Evolutionary conservation across 2,329 filamentous ascomycete genomes (phyloP), one percentile per base, ranked within the genome.

Genomic region (Sphaerostilbella broomeana): DNA sequence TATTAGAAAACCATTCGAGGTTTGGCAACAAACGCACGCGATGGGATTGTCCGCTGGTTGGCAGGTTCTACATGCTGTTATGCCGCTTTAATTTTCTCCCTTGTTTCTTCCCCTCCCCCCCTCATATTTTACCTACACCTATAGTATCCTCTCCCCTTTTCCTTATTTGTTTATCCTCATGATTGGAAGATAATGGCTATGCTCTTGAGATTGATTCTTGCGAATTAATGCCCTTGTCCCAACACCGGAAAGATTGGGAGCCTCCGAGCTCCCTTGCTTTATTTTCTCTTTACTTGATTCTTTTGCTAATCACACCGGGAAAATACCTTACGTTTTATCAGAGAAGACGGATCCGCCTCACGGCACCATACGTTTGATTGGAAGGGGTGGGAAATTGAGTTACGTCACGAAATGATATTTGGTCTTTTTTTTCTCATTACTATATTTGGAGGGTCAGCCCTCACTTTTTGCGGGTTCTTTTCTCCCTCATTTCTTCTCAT

Each of bases 261-360:
- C 36, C 17, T 15, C 13, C 19, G 12, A 21, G 26, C 15, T 40
- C 16, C 21, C 24, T 31, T 16, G 20, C 26, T 17, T 22, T 33
- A 36, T 32, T 34, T 36, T 19, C 13, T 34, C n/a, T 42, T 22
- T 29, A 16, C 15, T 36, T 33, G 17, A 36, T 35, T 45, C 34
- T 38, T 15, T 20, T 33, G 24, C 12, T 11, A 13, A 15, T 22
- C n/a, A 27, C 28, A 16, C 30, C 32, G 10, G 38, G 38, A 12
- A 12, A 28, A 41, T 25, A 36, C 20, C 22, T 13, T 40, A 48
- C 37, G 46, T 51, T 53, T 51, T 54, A 47, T 50, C 49, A 55
- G 54, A 52, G 53, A 61, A 62, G 59, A 62, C 51, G 57, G 57
- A 54, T 53, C 55, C 48, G 60, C 60, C 60, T 63, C 60, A 57